These are phyloP conservation scores for Gossypium ekmanianum DNA, from an alignment of 345 rosid genomes.

Conservation along the genomic window DNA sequence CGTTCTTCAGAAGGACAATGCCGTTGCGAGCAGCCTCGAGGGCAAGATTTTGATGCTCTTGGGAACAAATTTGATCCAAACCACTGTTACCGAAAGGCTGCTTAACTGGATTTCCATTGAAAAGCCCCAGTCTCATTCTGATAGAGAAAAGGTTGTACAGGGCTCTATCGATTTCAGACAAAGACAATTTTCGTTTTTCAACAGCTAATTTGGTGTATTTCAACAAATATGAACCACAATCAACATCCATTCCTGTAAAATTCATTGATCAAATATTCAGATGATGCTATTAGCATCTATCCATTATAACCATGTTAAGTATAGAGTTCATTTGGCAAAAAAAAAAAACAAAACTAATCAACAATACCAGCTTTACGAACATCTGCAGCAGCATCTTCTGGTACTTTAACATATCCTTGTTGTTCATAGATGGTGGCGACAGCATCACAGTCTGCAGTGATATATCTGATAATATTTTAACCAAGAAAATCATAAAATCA, in stretches of 20 bases:
- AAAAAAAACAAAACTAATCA: not conserved
- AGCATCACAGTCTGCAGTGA: not conserved
- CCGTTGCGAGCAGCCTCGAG: not conserved
- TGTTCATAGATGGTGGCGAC: not conserved
- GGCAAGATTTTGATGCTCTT: not conserved
- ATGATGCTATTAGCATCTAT: not conserved
- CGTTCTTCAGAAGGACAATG: not conserved
- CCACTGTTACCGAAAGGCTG: not conserved
- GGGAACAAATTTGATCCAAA: not conserved
- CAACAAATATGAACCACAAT: not conserved
- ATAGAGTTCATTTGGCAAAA: not conserved
- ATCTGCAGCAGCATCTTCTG: not conserved
- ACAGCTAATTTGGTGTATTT: not conserved
- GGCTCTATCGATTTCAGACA: not conserved
- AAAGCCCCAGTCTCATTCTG: not conserved
- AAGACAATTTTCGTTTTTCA: not conserved
- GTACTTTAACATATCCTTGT: conserved; percentile 1
- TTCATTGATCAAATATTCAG: not conserved
- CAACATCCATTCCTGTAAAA: not conserved
- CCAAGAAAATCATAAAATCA: too few species aligned
- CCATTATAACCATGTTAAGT: not conserved
- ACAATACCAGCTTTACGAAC: not conserved
- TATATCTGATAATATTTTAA: not conserved
- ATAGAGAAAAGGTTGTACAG: not conserved
- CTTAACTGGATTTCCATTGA: not conserved